phyloP scores from a whole-genome alignment of 192 early-diverging fungal species.

The Gryganskiella cystojenkinii region DNA sequence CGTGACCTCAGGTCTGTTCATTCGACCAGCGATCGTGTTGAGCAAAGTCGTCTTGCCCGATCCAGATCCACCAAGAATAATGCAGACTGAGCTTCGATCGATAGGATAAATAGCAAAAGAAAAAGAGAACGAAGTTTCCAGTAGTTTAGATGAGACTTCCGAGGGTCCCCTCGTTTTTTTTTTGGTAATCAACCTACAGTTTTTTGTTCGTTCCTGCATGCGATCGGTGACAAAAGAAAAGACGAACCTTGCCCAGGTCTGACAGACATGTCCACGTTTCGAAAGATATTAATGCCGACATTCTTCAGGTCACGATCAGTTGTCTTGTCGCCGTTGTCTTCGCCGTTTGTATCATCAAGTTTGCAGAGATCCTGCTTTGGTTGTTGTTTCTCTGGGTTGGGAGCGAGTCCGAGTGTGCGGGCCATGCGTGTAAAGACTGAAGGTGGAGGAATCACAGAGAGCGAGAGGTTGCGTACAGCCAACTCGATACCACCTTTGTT shows the following conservation, averaged over 20 bases:
- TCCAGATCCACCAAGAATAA: constrained; percentile 84
- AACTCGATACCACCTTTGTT: constrained; percentile 24
- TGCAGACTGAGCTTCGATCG: constrained; percentile 68
- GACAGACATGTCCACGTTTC: constrained; percentile 33
- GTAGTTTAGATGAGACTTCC: no score
- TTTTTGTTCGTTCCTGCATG: not conserved
- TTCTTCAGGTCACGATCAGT: constrained; percentile 39
- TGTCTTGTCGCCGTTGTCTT: not conserved
- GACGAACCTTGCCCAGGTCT: constrained; percentile 49
- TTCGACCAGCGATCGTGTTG: constrained; percentile 76
- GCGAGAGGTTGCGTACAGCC: constrained; percentile 40
- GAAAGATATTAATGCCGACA: constrained; percentile 47
- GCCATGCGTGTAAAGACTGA: constrained; percentile 34
- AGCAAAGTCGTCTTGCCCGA: constrained; percentile 85
- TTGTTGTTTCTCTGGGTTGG: constrained; percentile 9
- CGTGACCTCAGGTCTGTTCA: constrained; percentile 57
- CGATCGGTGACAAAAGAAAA: not conserved
- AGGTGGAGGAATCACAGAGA: constrained; percentile 47
- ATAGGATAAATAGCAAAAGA: constrained; percentile 8
- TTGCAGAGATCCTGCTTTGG: not conserved
- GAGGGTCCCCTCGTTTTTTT: no score
- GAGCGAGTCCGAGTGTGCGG: constrained; percentile 15
- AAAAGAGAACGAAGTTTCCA: not conserved
- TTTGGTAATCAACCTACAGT: no score
- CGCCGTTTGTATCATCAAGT: not conserved